Evolutionary conservation across 192 early-diverging fungal genomes (phyloP), one percentile per base, ranked within the genome.

Genomic region (Lobulomyces angularis): DNA sequence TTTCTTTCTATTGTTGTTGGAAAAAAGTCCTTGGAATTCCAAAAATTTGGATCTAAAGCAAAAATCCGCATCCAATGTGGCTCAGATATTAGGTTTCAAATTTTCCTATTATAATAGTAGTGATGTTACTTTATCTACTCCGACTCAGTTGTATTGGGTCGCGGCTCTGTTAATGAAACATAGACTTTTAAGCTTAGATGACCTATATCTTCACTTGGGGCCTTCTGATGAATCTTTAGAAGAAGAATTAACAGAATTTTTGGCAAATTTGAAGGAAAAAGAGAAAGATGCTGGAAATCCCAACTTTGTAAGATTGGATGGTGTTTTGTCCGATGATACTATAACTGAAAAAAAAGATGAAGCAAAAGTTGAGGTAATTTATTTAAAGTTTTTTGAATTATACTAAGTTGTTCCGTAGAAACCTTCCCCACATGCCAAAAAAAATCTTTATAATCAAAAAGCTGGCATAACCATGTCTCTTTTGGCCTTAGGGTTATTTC

Each of bases 31-130:
- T 8, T 70, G 67, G 67, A 46, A 18, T 9, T 39, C 81, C n/a
- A 46, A 54, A 12, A 40, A 52, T 25, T 69, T 71, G 0, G 59
- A 57, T 5, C 75, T 71, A 72, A 43, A 41, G 14, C 37, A 48
- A 20, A 43, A 37, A 35, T 32, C 35, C 14, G 45, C 27, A 16
- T 37, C 23, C 32, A 7, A 45, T 59, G 1, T 58, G 65, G 81
- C 71, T 3, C 81, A 86, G 27, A 47, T 87, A n/a, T 51, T 88
- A 5, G 85, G 81, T 5, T 83, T 84, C 64, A 80, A 81, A 50
- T 86, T 77, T 41, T 54, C 59, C 18, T 62, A 58, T 39, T 71
- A 81, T 44, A 69, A 76, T 30, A 12, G 21, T 24, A 31, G 50
- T 6, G 45, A 38, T 12, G 37, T 26, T 14, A 43, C 41, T 14